A percentile compares a stretch with the other conserved stretches of the same genome.
Evolutionary conservation across 345 rosid species (phyloP).

Genomic region (Acer yangbiense): DNA sequence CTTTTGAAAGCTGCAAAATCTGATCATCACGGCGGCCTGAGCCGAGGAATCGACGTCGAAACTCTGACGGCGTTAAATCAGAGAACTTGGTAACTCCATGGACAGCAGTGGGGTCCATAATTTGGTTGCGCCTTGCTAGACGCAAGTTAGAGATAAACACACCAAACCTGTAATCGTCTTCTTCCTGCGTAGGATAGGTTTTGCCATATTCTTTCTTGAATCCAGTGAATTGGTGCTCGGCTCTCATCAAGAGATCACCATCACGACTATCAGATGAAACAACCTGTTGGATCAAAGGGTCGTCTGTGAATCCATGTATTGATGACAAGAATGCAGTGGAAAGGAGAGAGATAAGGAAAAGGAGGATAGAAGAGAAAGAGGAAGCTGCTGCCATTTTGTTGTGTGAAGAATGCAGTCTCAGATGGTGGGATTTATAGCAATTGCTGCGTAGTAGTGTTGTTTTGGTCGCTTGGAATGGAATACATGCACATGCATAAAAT

Average conservation of each 20-base stretch:
- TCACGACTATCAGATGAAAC: conserved; percentile 39
- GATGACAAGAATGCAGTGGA: conserved; percentile 15
- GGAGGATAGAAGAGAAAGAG: conserved; percentile 18
- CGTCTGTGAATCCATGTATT: conserved; percentile 3
- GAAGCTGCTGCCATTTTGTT: too few relatives aligned
- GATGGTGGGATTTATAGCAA: too few relatives aligned
- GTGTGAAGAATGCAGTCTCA: too few relatives aligned
- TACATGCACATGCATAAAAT: too few relatives aligned
- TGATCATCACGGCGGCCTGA: conserved; percentile 32
- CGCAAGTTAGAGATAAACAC: conserved; percentile 74
- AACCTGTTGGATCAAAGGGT: conserved; percentile 67
- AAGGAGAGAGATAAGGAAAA: conserved; percentile 19
- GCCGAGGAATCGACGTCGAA: conserved; percentile 61
- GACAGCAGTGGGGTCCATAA: conserved; percentile 69
- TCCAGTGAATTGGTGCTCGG: conserved; percentile 68
- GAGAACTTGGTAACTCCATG: conserved; percentile 98
- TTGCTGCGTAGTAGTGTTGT: too few relatives aligned
- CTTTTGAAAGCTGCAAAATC: conserved; percentile 55
- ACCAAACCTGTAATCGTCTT: conserved; percentile 73
- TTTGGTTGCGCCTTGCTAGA: conserved; percentile 67
- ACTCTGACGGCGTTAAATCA: conserved; percentile 84
- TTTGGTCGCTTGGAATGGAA: too few relatives aligned
- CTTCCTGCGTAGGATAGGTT: conserved; percentile 63
- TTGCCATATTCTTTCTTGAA: conserved; percentile 72
- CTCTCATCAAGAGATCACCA: conserved; percentile 43